Evolutionary conservation across 2,329 filamentous ascomycete genomes (phyloP).

Genomic region (Colletotrichum sp.): DNA sequence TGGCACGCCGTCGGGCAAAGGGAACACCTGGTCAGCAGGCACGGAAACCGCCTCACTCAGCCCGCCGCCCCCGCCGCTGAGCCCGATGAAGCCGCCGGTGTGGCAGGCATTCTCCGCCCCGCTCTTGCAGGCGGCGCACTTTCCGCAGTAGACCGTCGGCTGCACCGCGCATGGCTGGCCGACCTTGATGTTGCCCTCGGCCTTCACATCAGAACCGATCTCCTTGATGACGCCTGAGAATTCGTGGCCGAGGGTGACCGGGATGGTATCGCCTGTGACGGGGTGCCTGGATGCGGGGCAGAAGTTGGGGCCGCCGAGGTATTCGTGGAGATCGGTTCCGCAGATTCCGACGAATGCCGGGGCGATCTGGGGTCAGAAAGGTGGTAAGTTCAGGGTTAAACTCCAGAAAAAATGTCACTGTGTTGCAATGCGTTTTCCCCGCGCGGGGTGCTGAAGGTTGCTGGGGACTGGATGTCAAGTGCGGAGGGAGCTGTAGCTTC

Average conservation of each 20-base stretch:
- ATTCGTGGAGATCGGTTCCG: constrained; percentile 38
- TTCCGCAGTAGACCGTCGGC: constrained; percentile 60
- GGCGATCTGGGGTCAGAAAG: constrained; percentile 21
- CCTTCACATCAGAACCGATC: constrained; percentile 31
- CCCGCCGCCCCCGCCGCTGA: constrained; percentile 54
- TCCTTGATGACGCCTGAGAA: constrained; percentile 65
- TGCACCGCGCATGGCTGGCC: constrained; percentile 63
- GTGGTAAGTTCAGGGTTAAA: background rate
- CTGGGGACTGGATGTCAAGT: background rate
- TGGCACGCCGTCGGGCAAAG: constrained; percentile 54
- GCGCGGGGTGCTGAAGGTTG: background rate
- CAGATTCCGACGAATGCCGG: constrained; percentile 39
- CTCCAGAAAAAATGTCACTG: background rate
- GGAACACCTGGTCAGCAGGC: constrained; percentile 47
- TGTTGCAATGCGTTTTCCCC: background rate
- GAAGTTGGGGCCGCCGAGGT: constrained; percentile 31
- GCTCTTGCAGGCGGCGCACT: constrained; percentile 57
- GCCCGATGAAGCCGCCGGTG: constrained; percentile 47
- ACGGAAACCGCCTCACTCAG: constrained; percentile 58
- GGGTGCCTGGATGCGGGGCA: constrained; percentile 51
- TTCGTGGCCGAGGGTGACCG: constrained; percentile 67
- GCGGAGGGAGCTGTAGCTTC: background rate
- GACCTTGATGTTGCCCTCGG: constrained; percentile 39
- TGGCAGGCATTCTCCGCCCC: constrained; percentile 37
- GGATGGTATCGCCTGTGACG: constrained; percentile 58